phyloP scores from a whole-genome alignment of 2,329 filamentous ascomycete genomes.

The Alternaria gaisen region DNA sequence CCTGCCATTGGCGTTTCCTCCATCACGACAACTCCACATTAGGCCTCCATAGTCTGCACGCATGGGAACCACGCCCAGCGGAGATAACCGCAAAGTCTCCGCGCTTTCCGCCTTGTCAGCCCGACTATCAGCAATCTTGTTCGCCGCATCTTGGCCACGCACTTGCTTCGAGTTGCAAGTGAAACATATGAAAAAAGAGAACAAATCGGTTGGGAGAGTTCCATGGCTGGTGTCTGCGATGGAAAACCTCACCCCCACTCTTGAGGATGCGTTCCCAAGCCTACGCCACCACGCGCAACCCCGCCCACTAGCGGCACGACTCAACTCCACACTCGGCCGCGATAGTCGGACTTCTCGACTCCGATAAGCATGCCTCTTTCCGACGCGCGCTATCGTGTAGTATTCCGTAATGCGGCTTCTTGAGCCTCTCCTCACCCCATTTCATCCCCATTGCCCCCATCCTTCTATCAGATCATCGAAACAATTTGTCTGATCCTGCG shows the following conservation, averaged over 20 bases:
- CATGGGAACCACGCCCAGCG: background rate
- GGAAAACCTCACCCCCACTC: constrained; percentile 25
- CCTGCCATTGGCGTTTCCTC: background rate
- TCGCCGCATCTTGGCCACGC: background rate
- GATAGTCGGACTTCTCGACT: constrained; percentile 23
- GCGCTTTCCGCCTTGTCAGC: background rate
- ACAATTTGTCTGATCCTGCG: constrained; percentile 8
- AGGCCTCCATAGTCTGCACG: background rate
- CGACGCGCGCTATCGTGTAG: constrained; percentile 9
- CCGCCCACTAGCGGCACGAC: constrained; percentile 25
- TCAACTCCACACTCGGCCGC: constrained; percentile 18
- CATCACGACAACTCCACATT: background rate
- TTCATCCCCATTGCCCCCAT: constrained; percentile 33
- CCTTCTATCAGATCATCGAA: constrained; percentile 27
- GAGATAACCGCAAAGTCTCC: background rate
- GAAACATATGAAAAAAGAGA: background rate
- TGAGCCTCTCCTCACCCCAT: constrained; percentile 8
- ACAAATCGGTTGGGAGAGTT: background rate
- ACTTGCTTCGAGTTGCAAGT: background rate
- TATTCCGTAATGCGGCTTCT: background rate
- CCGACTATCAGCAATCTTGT: background rate
- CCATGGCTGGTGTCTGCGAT: background rate
- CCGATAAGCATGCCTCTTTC: constrained; percentile 24
- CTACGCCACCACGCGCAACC: constrained; percentile 17
- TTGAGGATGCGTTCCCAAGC: constrained; percentile 18